These are phyloP conservation scores for Filosporella fistucella DNA, from an alignment of 495 filamentous ascomycete genomes.

Conservation along the genomic window DNA sequence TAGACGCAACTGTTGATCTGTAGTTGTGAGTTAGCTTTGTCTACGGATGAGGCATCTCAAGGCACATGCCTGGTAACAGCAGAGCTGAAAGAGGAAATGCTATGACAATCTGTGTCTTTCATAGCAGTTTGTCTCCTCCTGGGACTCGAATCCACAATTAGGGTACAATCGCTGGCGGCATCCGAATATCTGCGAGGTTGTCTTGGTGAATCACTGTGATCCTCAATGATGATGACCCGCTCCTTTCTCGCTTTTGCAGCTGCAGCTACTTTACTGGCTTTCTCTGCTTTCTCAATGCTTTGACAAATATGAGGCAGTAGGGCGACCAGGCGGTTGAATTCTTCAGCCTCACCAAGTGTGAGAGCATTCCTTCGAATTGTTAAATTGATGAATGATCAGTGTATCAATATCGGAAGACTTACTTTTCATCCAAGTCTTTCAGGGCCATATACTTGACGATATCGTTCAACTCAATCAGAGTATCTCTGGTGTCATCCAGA, in stretches of 20 bases:
- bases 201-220: neutral
- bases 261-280: neutral
- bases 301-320: conserved; percentile 11
- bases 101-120: neutral
- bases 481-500: conserved; percentile 7
- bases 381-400: conserved; percentile 2
- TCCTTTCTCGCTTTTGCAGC: neutral
- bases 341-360: neutral
- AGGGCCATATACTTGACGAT: conserved; percentile 13
- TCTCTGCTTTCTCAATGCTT: conserved; percentile 1
- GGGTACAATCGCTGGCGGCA: conserved; percentile 4
- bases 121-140: neutral
- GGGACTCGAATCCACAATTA: neutral
- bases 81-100: conserved; percentile 4
- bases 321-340: conserved; percentile 4
- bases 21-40: neutral
- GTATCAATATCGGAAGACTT: too few species aligned
- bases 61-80: neutral
- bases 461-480: conserved; percentile 4
- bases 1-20: neutral
- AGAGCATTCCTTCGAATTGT: conserved; percentile 4
- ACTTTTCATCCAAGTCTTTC: conserved; percentile 12
- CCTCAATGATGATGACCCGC: neutral
- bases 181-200: neutral
- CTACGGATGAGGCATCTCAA: too few species aligned